Evolutionary conservation across 139 green algal genomes (phyloP).

Genomic region (Dunaliella sp.): DNA sequence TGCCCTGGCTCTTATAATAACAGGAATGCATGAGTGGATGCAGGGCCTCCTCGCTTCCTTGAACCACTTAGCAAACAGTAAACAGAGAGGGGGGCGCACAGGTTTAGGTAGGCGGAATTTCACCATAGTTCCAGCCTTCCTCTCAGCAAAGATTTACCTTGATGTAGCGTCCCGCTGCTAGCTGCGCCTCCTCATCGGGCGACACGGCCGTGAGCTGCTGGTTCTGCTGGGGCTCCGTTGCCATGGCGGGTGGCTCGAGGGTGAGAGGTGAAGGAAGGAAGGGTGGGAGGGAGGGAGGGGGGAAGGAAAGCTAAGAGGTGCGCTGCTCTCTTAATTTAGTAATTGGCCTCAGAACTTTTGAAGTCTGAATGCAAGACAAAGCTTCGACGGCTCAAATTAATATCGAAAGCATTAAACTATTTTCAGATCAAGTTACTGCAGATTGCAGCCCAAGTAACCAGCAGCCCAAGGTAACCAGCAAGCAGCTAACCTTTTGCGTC

Average conservation of each 20-base stretch:
- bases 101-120: too few species aligned
- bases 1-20: too few species aligned
- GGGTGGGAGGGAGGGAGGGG: not conserved
- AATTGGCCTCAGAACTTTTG: not conserved
- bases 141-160: too few species aligned
- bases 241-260: not conserved
- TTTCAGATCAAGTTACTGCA: not conserved
- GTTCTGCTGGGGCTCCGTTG: not conserved
- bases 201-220: not conserved
- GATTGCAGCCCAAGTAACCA: too few species aligned
- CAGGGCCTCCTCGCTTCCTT: too few species aligned
- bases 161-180: not conserved
- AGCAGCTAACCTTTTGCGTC: not conserved
- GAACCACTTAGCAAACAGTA: too few species aligned
- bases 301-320: not conserved
- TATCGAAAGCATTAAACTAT: not conserved
- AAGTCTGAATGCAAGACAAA: not conserved
- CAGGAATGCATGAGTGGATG: too few species aligned
- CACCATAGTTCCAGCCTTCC: too few species aligned
- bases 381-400: not conserved
- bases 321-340: not conserved
- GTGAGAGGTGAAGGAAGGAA: not conserved
- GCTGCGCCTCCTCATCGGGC: not conserved
- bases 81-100: too few species aligned
- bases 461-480: not conserved